A percentile compares a stretch with the other conserved stretches of the same genome.
Evolutionary conservation across 2,329 filamentous ascomycete species (phyloP).

Genomic region (Ceratocystis alfenasii): DNA sequence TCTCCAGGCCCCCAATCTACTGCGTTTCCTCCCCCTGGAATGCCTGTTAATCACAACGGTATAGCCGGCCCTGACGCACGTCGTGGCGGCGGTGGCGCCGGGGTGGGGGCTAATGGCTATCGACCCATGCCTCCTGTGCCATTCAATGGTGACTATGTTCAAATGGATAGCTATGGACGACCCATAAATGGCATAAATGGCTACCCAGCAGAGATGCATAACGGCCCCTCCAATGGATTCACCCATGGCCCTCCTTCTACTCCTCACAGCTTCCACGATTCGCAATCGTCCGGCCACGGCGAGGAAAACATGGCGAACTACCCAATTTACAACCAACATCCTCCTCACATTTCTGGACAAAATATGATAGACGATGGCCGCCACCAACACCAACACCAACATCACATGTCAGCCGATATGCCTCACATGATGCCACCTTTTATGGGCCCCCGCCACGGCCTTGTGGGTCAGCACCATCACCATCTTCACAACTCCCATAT

Average conservation of each 20-base stretch:
- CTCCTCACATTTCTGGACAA: constrained; percentile 23
- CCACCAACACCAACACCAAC: constrained; percentile 18
- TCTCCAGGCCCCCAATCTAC: constrained; percentile 43
- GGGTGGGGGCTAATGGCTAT: constrained; percentile 27
- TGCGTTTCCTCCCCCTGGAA: constrained; percentile 38
- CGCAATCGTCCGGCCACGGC: constrained; percentile 43
- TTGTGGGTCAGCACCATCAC: constrained; percentile 25
- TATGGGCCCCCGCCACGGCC: constrained; percentile 27
- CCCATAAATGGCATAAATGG: constrained; percentile 30
- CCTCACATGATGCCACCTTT: constrained; percentile 29
- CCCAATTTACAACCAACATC: constrained; percentile 11
- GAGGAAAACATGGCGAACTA: constrained; percentile 31
- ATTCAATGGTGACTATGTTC: constrained; percentile 31
- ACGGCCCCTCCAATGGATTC: constrained; percentile 14
- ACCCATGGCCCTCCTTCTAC: constrained; percentile 42
- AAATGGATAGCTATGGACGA: constrained; percentile 32
- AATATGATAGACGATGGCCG: constrained; percentile 28
- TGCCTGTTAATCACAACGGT: constrained; percentile 26
- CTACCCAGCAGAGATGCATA: constrained; percentile 18
- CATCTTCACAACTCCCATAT: constrained; percentile 24
- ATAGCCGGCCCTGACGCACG: constrained; percentile 29
- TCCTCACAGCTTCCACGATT: constrained; percentile 49
- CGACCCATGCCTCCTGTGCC: constrained; percentile 31
- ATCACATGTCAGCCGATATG: constrained; percentile 27
- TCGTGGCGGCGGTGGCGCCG: constrained; percentile 25